Base-by-base conservation (phyloP, 169 alveolate genomes). In the Eimeria falciformis region DNA sequence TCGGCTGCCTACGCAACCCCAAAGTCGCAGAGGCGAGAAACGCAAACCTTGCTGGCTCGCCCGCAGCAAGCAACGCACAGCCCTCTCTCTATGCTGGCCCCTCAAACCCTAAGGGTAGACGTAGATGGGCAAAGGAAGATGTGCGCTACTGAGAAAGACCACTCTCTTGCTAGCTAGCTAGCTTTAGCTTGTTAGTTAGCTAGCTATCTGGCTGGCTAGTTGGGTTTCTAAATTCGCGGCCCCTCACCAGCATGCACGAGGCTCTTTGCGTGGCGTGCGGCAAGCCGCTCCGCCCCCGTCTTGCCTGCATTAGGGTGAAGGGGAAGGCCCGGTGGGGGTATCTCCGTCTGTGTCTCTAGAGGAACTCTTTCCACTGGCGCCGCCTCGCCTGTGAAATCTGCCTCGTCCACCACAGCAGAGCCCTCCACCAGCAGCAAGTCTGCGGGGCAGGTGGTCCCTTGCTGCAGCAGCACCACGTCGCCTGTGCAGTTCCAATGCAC, bases 371-470 rank as follows among this genome's bases (percentile, higher is more conserved):
- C 94, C 82, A 96, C 93, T 1, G 99, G 98, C 25, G 94, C 89
- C 4, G 98, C 94, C 91, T 97, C 99, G 1, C 99, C 99, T 3
- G 99, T 97, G 46, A 97, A 93, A 46, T 95, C 92, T 73, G 97
- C 95, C 91, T 97, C 98, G 81, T 97, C 98, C 21, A 96, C 96
- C 40, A 96, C 93, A 5, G 96, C 97, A 29, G 95, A 93, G 5
- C 98, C 98, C 23, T 96, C 91, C 82, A 96, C 93, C 89, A 97
- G 93, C 65, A 97, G 71, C 94, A 96, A 87, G 93, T 97, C 99
- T 69, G 98, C 96, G 17, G 98, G 99, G 18, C 96, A 96, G 18
- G 86, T 93, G 96, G 94, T 91, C 53, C 94, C 91, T 9, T 96
- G 88, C 50, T 75, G 91, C 14, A 96, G 92, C 66, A 96, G 78